Conservation (phyloP, 306 rosid species). For the Pterocarpus santalinus region DNA sequence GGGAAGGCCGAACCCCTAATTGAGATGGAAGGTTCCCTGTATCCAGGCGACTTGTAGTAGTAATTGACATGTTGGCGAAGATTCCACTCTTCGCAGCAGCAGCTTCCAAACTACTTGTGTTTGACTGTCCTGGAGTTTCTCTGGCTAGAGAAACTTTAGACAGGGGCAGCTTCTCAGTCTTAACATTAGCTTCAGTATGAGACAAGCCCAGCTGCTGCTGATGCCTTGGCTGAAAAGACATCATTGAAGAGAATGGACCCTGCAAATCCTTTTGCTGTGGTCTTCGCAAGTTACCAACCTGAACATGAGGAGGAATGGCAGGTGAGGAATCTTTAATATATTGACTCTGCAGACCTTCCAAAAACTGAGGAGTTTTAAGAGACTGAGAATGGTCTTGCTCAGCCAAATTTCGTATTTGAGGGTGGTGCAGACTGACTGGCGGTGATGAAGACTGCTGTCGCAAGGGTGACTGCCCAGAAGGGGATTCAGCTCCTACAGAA, state of each 20-base stretch:
- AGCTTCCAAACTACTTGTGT: constrained; percentile 65
- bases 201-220: constrained; percentile 53
- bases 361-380: constrained; percentile 55
- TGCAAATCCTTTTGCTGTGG: constrained; percentile 58
- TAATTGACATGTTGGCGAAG: constrained; percentile 57
- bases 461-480: constrained; percentile 63
- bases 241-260: constrained; percentile 51
- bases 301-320: constrained; percentile 47
- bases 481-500: constrained; percentile 54
- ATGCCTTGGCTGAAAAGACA: constrained; percentile 56
- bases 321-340: constrained; percentile 57
- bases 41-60: constrained; percentile 48
- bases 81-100: constrained; percentile 75
- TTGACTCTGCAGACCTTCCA: constrained; percentile 54
- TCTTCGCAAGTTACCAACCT: constrained; percentile 51
- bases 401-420: constrained; percentile 48
- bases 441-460: constrained; percentile 59
- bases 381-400: constrained; percentile 52
- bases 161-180: constrained; percentile 45
- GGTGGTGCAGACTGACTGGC: constrained; percentile 42
- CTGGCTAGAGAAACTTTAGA: constrained; percentile 50
- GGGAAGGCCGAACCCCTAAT: constrained; percentile 51
- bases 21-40: constrained; percentile 53
- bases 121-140: constrained; percentile 61
- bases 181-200: constrained; percentile 52